Conservation (phyloP, 305 asterid species). For the Fraxinus floribunda region DNA sequence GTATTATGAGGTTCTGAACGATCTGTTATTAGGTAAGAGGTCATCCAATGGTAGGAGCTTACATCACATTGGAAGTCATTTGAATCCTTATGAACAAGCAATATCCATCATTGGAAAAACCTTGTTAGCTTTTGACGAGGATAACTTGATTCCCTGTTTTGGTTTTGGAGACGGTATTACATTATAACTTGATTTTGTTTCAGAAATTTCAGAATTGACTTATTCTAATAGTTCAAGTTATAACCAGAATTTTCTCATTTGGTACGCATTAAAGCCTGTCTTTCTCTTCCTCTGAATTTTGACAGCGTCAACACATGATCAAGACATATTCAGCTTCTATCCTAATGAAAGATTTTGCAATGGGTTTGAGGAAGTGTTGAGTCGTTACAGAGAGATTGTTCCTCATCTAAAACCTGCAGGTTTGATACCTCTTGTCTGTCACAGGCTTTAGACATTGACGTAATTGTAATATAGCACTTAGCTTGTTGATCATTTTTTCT, state of each 20-base stretch:
- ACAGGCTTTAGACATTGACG: background rate
- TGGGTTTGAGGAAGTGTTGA: conserved; percentile 59
- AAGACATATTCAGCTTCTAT: conserved; percentile 52
- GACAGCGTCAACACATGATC: conserved; percentile 62
- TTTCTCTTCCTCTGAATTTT: conserved; percentile 2
- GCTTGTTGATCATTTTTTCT: background rate
- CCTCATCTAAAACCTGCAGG: conserved; percentile 55
- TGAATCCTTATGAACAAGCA: conserved; percentile 65
- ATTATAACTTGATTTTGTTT: conserved; percentile 10
- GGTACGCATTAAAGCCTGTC: background rate
- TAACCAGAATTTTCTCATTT: background rate
- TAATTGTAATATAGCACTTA: background rate
- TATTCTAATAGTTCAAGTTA: background rate
- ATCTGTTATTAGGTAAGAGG: conserved; percentile 39
- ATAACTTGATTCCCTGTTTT: conserved; percentile 64
- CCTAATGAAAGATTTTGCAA: conserved; percentile 52
- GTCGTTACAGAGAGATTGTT: conserved; percentile 48
- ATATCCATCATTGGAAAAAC: conserved; percentile 62
- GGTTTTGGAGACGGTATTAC: conserved; percentile 68
- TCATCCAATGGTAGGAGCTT: conserved; percentile 51
- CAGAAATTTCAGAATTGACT: background rate
- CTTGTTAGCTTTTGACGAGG: conserved; percentile 61
- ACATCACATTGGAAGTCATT: conserved; percentile 51
- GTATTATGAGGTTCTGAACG: conserved; percentile 22
- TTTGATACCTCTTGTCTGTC: conserved; percentile 13